These are phyloP conservation scores for Xylaria intraflava DNA, from an alignment of 495 filamentous ascomycete species.

Conservation along the genomic window DNA sequence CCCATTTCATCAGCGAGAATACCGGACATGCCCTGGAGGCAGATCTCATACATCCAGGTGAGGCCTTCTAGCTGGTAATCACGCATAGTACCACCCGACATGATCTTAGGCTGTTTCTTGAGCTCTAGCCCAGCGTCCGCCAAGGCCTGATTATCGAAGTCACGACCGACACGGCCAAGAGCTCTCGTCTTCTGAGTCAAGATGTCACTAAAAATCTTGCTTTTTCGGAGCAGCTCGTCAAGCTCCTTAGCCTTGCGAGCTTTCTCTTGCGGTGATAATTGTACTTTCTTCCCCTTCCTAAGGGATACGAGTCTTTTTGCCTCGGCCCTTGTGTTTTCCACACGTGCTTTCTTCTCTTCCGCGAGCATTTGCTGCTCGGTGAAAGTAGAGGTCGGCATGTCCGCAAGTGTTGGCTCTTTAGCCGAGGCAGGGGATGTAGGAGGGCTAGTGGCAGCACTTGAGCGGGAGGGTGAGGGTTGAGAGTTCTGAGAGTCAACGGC, in stretches of 20 bases:
- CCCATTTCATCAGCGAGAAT: conserved; percentile 99
- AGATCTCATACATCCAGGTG: conserved; percentile 87
- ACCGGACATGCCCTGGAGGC: conserved; percentile 77
- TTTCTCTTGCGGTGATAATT: conserved; percentile 46
- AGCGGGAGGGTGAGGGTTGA: conserved; percentile 24
- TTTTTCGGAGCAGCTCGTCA: conserved; percentile 42
- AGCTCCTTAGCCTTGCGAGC: conserved; percentile 46
- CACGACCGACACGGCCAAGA: conserved; percentile 48
- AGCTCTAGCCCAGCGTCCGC: conserved; percentile 72
- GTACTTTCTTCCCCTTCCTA: conserved; percentile 42
- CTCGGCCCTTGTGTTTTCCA: conserved; percentile 44
- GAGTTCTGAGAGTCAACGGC: conserved; percentile 26
- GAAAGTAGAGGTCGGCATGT: conserved; percentile 26
- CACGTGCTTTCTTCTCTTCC: conserved; percentile 40
- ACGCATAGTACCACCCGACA: conserved; percentile 86
- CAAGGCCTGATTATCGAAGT: conserved; percentile 48
- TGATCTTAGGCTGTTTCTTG: conserved; percentile 74
- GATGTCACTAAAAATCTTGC: conserved; percentile 45
- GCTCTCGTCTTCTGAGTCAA: conserved; percentile 50
- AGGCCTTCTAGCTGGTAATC: conserved; percentile 91
- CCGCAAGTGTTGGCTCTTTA: conserved; percentile 13
- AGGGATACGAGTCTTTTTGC: conserved; percentile 34
- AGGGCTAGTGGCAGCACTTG: conserved; percentile 29
- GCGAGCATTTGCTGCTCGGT: conserved; percentile 28
- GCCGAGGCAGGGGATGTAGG: conserved; percentile 38